Percentiles rank a stretch among this genome's conserved stretches.
Evolutionary conservation across 192 early-diverging fungal genomes (phyloP).

Genomic region (Obelidium mucronatum): DNA sequence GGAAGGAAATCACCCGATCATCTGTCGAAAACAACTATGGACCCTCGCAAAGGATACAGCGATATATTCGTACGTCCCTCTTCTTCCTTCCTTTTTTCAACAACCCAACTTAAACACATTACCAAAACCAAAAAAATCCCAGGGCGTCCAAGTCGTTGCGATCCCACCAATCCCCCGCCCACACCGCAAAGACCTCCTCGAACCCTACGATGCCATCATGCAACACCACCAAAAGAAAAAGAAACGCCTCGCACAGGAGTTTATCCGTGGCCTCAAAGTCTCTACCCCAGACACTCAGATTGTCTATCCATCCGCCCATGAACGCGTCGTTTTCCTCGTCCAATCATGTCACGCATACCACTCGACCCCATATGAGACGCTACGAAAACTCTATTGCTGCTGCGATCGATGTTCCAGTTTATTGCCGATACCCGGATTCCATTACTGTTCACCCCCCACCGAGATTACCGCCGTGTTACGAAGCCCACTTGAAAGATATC

Average conservation of each 20-base stretch:
- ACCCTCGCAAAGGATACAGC: background rate
- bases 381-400: slow-evolving; percentile 52
- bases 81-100: too few species aligned
- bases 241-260: background rate
- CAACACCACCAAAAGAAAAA: background rate
- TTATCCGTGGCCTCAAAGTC: background rate
- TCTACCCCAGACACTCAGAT: background rate
- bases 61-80: background rate
- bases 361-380: background rate
- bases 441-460: slow-evolving; percentile 43
- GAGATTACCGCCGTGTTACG: slow-evolving; percentile 41
- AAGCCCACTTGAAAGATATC: slow-evolving; percentile 37
- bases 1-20: slow-evolving; percentile 3
- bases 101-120: background rate
- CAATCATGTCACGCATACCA: too few species aligned
- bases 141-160: slow-evolving; percentile 14
- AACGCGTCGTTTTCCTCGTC: background rate
- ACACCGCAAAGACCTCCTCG: slow-evolving; percentile 50
- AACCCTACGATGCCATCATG: background rate
- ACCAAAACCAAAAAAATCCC: background rate
- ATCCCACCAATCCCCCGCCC: slow-evolving; percentile 40
- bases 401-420: slow-evolving; percentile 48
- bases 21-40: background rate
- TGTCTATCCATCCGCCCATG: background rate
- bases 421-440: background rate